A percentile compares a stretch with the other conserved stretches of the same genome.
Evolutionary conservation across 441 rosid species (phyloP).

Genomic region (Croton setiger): DNA sequence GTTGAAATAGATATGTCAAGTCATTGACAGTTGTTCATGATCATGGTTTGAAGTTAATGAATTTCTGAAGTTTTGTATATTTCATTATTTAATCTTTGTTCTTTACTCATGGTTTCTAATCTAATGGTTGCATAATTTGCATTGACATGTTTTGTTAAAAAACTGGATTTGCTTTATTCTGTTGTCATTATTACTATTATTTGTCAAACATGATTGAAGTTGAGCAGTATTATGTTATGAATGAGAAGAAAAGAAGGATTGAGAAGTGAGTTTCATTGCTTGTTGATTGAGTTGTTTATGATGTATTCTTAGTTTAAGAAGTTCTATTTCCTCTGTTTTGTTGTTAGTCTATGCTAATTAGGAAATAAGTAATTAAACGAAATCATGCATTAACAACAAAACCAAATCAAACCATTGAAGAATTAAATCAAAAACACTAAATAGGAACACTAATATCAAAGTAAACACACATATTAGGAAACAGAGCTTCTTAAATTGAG

Average conservation of each 20-base stretch:
- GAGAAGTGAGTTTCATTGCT: not conserved
- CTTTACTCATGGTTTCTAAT: not conserved
- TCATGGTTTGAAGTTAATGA: not conserved
- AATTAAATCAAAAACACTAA: too few species aligned
- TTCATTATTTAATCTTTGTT: not conserved
- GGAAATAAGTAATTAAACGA: too few species aligned
- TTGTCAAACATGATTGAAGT: not conserved
- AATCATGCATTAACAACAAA: too few species aligned
- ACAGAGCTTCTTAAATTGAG: too few species aligned
- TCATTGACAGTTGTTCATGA: slow-evolving; percentile 9
- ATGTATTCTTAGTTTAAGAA: too few species aligned
- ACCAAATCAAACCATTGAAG: too few species aligned
- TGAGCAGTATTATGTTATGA: not conserved
- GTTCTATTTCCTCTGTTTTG: too few species aligned
- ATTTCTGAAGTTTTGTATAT: not conserved
- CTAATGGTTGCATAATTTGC: not conserved
- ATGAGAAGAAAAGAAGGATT: not conserved
- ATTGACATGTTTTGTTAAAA: not conserved
- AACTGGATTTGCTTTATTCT: not conserved
- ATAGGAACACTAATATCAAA: too few species aligned
- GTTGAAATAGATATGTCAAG: slow-evolving; percentile 7
- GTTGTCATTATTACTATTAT: not conserved
- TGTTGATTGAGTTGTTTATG: not conserved
- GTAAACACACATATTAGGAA: too few species aligned
- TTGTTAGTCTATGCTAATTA: too few species aligned